Evolutionary conservation across 2,329 filamentous ascomycete genomes (phyloP).

Genomic region (Plectosphaerella plurivora): DNA sequence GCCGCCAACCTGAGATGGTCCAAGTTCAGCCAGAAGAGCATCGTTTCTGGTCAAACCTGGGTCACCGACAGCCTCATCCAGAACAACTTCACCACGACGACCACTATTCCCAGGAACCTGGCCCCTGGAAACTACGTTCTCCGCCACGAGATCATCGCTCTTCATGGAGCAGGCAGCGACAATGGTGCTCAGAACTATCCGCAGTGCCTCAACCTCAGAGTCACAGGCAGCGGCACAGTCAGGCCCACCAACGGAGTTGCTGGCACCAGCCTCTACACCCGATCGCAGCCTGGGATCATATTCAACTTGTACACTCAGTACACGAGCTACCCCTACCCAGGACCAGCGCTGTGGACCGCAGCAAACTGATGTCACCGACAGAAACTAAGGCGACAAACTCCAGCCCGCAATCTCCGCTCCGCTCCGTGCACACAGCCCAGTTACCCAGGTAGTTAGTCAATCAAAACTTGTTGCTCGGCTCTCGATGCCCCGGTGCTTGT

Average conservation of each 20-base stretch:
- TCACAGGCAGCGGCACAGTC: conserved; percentile 33
- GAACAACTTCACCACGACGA: conserved; percentile 39
- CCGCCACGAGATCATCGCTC: conserved; percentile 45
- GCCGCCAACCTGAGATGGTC: not conserved
- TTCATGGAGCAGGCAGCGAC: conserved; percentile 33
- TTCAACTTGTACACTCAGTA: conserved; percentile 45
- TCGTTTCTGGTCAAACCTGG: conserved; percentile 18
- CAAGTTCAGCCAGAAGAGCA: conserved; percentile 1
- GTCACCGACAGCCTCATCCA: conserved; percentile 41
- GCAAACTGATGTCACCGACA: not conserved
- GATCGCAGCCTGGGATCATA: conserved; percentile 47
- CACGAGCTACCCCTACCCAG: conserved; percentile 25
- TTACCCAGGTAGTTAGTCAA: too few relatives aligned
- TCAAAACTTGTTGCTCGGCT: too few relatives aligned
- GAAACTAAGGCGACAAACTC: too few relatives aligned
- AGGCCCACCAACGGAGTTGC: conserved; percentile 21
- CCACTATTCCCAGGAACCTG: conserved; percentile 23
- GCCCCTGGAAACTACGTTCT: conserved; percentile 38
- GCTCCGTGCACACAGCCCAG: too few relatives aligned
- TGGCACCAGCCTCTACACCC: conserved; percentile 19
- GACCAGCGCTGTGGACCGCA: conserved; percentile 20
- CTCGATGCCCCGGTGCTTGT: too few relatives aligned
- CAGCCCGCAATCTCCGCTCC: too few relatives aligned
- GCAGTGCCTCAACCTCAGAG: conserved; percentile 42
- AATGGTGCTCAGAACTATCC: conserved; percentile 47